Conservation (phyloP, 2,329 filamentous ascomycete species). For the Calycina herbarum region DNA sequence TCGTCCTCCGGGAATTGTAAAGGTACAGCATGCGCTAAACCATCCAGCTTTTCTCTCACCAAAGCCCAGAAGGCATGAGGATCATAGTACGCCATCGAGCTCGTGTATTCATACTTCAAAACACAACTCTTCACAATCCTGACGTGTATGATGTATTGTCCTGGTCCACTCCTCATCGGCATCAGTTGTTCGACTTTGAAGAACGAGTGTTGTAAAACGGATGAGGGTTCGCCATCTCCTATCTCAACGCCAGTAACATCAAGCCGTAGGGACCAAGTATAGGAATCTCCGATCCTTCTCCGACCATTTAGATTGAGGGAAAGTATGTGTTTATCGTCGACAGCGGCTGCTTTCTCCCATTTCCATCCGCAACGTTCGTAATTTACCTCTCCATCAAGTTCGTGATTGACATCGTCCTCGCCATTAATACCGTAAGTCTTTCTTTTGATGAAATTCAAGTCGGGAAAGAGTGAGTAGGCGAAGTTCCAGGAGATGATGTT, state of each 20-base stretch:
- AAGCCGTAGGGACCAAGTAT: background rate
- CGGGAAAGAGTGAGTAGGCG: conserved; percentile 9
- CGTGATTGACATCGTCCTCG: background rate
- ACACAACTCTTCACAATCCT: too few relatives aligned
- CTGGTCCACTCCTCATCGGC: too few relatives aligned
- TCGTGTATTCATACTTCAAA: too few relatives aligned
- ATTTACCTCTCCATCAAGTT: background rate
- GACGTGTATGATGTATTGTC: too few relatives aligned
- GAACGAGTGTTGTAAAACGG: background rate
- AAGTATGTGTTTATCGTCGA: too few relatives aligned
- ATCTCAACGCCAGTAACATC: background rate
- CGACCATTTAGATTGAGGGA: too few relatives aligned
- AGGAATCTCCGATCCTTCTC: background rate
- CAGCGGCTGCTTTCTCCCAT: background rate
- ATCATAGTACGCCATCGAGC: too few relatives aligned
- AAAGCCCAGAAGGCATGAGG: background rate
- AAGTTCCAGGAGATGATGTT: conserved; percentile 12
- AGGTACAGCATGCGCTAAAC: background rate
- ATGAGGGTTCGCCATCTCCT: too few relatives aligned
- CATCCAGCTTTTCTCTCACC: background rate
- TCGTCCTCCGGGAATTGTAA: background rate
- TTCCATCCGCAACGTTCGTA: background rate
- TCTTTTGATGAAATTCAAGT: conserved; percentile 6
- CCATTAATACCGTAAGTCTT: conserved; percentile 7
- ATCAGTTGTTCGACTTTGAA: too few relatives aligned